Conservation (phyloP, 2,329 filamentous ascomycete species). For the Emmonsiellopsis sp. region DNA sequence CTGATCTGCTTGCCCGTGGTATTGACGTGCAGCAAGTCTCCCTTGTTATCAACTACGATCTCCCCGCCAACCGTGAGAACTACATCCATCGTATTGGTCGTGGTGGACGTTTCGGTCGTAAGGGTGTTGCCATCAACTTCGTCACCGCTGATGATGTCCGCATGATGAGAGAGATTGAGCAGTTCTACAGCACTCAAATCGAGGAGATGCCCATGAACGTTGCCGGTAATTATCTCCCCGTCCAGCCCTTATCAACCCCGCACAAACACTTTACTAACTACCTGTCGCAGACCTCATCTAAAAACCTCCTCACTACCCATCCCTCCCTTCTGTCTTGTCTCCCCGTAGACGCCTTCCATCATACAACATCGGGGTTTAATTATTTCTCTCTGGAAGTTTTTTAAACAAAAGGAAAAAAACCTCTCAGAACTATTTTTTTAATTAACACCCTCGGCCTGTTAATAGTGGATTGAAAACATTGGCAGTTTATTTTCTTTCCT, state of each 20-base stretch:
- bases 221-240: slow-evolving; percentile 39
- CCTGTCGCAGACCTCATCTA: slow-evolving; percentile 33
- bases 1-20: slow-evolving; percentile 94
- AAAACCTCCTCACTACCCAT: slow-evolving; percentile 22
- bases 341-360: not conserved
- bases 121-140: slow-evolving; percentile 99
- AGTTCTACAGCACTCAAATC: slow-evolving; percentile 99
- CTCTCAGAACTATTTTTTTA: not conserved
- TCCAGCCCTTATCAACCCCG: slow-evolving; percentile 4
- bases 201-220: slow-evolving; percentile 99
- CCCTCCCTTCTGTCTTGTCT: slow-evolving; percentile 11
- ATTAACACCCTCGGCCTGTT: not conserved
- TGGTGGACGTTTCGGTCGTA: slow-evolving; percentile 98
- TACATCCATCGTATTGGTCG: slow-evolving; percentile 99
- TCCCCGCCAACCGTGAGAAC: slow-evolving; percentile 98
- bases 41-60: slow-evolving; percentile 99
- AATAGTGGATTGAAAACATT: slow-evolving; percentile 10
- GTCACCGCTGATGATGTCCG: slow-evolving; percentile 97
- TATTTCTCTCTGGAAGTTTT: slow-evolving; percentile 1
- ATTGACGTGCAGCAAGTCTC: slow-evolving; percentile 99
- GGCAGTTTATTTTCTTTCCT: slow-evolving; percentile 7
- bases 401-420: not conserved
- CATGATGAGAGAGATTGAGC: slow-evolving; percentile 99
- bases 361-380: not conserved
- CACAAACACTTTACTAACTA: slow-evolving; percentile 9